phyloP scores from a whole-genome alignment of 257 asterid species.

The Petunia secreta region DNA sequence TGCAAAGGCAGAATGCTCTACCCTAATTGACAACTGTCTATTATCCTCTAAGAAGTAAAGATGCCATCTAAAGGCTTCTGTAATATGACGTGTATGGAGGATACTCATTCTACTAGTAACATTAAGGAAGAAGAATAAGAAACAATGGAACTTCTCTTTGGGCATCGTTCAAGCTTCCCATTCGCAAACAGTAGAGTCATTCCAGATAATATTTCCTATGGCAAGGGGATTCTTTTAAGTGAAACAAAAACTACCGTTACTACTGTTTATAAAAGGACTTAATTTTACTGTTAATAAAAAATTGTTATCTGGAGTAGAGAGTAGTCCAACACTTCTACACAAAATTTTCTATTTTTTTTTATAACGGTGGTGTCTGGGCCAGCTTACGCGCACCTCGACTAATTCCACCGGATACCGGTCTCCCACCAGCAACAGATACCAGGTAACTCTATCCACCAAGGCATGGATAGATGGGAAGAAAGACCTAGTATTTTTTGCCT shows the following conservation, averaged over 20 bases:
- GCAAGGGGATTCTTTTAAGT: not conserved
- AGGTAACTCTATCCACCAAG: no score
- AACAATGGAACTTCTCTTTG: not conserved
- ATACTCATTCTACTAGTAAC: conserved; percentile 4
- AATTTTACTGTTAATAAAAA: conserved; percentile 4
- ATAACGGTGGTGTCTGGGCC: no score
- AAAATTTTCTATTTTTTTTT: not conserved
- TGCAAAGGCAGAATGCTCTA: not conserved
- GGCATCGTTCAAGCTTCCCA: not conserved
- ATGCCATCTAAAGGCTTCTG: not conserved
- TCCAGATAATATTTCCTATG: not conserved
- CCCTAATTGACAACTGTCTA: not conserved
- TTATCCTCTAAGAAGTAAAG: not conserved
- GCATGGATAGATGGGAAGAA: no score
- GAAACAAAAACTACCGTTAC: not conserved
- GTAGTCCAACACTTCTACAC: conserved; percentile 6
- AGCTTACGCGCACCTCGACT: no score
- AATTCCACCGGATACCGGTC: no score
- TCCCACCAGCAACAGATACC: no score
- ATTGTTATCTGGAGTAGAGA: conserved; percentile 5
- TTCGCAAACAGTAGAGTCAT: not conserved
- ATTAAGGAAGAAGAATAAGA: not conserved
- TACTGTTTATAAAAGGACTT: not conserved
- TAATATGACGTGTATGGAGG: not conserved
- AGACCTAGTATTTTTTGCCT: no score